Evolutionary conservation across 768 basidiomycete genomes (phyloP).

Genomic region (Xerocomus spinulosus): DNA sequence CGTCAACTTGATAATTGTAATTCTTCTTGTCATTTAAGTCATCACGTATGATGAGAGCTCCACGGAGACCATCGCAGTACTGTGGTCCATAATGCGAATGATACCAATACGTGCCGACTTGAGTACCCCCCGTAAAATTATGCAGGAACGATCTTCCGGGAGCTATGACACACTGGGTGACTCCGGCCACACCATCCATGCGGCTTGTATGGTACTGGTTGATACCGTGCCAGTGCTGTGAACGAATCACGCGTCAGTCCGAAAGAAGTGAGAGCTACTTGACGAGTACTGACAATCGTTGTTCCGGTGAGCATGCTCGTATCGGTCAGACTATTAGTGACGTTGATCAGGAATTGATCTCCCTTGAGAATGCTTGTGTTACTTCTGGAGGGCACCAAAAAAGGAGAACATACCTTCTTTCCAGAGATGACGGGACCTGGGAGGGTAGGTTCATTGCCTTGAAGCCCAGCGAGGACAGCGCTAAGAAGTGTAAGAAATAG

Average conservation of each 20-base stretch:
- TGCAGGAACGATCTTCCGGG: constrained; percentile 34
- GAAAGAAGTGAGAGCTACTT: too few species aligned
- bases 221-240: constrained; percentile 30
- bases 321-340: constrained; percentile 17
- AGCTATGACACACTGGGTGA: constrained; percentile 40
- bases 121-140: constrained; percentile 28
- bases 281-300: constrained; percentile 17
- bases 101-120: constrained; percentile 40
- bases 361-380: constrained; percentile 4
- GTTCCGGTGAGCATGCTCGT: constrained; percentile 17
- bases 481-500: constrained; percentile 9
- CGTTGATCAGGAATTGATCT: constrained; percentile 16
- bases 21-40: constrained; percentile 17
- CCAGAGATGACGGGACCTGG: constrained; percentile 40
- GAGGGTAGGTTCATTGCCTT: constrained; percentile 20
- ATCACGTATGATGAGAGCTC: constrained; percentile 43
- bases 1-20: constrained; percentile 16
- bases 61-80: constrained; percentile 42
- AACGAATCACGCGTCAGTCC: background rate
- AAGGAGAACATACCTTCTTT: constrained; percentile 26
- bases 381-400: background rate
- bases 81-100: constrained; percentile 20
- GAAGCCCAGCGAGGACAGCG: constrained; percentile 35
- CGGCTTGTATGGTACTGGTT: constrained; percentile 19
- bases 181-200: constrained; percentile 32